These are phyloP conservation scores for Eragrostis curvula DNA, from an alignment of 176 grass and related monocot genomes.

Conservation along the genomic window DNA sequence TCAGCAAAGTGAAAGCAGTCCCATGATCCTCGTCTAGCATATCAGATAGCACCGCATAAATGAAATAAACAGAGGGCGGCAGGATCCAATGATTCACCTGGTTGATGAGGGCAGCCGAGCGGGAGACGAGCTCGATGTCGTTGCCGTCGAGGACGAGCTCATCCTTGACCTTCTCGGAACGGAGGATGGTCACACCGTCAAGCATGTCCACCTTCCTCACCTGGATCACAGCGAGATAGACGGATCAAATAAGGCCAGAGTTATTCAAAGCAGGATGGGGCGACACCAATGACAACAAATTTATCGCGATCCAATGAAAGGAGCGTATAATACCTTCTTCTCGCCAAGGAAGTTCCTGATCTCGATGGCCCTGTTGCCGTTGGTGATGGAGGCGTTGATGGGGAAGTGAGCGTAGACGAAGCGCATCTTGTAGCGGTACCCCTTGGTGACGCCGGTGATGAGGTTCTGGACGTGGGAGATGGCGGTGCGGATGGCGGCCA, in stretches of 20 bases:
- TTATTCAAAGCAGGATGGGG: too few species aligned
- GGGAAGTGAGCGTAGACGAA: slow-evolving; percentile 95
- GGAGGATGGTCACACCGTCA: slow-evolving; percentile 66
- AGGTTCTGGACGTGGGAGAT: slow-evolving; percentile 97
- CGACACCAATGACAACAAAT: too few species aligned
- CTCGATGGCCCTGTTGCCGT: slow-evolving; percentile 68
- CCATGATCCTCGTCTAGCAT: background rate
- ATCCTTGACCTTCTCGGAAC: slow-evolving; percentile 96
- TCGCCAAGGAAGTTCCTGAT: slow-evolving; percentile 95
- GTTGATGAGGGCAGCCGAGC: slow-evolving; percentile 87
- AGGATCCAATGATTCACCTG: slow-evolving; percentile 44
- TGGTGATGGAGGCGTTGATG: slow-evolving; percentile 91
- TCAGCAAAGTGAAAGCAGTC: background rate
- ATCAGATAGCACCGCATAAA: background rate
- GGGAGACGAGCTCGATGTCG: slow-evolving; percentile 88
- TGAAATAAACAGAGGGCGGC: background rate
- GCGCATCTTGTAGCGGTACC: slow-evolving; percentile 88
- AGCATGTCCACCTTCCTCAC: slow-evolving; percentile 96
- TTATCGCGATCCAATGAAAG: background rate
- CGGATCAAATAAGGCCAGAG: too few species aligned
- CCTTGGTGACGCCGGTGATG: slow-evolving; percentile 86
- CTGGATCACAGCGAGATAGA: background rate
- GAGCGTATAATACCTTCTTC: slow-evolving; percentile 58
- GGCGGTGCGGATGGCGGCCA: slow-evolving; percentile 88
- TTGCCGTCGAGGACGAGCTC: slow-evolving; percentile 91